phyloP scores from a whole-genome alignment of 2,329 filamentous ascomycete species.

The Aspergillus spinulosporus region DNA sequence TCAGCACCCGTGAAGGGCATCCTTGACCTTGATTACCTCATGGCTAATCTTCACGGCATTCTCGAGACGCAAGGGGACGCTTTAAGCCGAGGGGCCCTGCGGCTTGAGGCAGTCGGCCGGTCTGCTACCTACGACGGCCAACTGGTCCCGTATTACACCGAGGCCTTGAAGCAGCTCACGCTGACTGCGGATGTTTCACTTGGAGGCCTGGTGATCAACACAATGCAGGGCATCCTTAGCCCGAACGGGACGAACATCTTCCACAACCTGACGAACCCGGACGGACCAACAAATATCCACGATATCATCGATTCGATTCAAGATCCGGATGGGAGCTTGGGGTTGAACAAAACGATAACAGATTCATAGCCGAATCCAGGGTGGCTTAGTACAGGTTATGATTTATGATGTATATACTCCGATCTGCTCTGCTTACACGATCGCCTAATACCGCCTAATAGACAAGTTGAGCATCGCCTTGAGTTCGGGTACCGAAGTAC shows the following conservation, averaged over 20 bases:
- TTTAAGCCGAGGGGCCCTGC: conserved; percentile 30
- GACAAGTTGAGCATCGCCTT: too few relatives aligned
- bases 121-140: conserved; percentile 33
- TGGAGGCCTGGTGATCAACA: conserved; percentile 31
- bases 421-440: background rate
- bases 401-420: conserved; percentile 10
- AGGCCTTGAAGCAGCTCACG: conserved; percentile 34
- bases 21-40: conserved; percentile 47
- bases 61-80: conserved; percentile 28
- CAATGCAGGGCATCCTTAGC: conserved; percentile 26
- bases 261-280: conserved; percentile 16
- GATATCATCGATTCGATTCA: conserved; percentile 8
- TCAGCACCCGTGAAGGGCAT: conserved; percentile 49
- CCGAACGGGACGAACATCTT: conserved; percentile 20
- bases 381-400: background rate
- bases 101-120: conserved; percentile 30
- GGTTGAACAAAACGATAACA: background rate
- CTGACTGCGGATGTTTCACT: conserved; percentile 33
- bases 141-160: conserved; percentile 37
- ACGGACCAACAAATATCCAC: conserved; percentile 3
- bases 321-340: conserved; percentile 12
- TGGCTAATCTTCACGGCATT: conserved; percentile 28
- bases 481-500: background rate
- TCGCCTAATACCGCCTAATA: background rate
- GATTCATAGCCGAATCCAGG: background rate